Percentiles rank a stretch among this genome's conserved stretches.
Conservation (phyloP, 805 yeast genomes). For the Suhomyces canberraensis region DNA sequence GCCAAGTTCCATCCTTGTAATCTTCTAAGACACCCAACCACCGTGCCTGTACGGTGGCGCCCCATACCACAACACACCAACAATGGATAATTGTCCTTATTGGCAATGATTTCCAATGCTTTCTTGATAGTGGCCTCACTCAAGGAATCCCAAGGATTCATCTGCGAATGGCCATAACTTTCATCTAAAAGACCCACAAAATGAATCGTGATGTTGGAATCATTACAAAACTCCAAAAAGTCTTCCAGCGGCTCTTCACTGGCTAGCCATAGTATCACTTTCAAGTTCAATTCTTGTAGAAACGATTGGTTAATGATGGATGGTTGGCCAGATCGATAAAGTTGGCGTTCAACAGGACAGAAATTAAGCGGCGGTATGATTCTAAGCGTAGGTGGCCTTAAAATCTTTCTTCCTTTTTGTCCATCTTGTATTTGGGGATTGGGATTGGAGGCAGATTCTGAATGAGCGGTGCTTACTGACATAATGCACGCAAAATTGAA, state of each 20-base stretch:
- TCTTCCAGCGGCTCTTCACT: slow-evolving; percentile 93
- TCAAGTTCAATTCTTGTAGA: slow-evolving; percentile 65
- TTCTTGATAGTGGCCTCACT: slow-evolving; percentile 77
- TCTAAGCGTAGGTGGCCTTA: slow-evolving; percentile 56
- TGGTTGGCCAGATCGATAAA: slow-evolving; percentile 93
- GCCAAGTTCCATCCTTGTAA: slow-evolving; percentile 98
- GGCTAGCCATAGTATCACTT: slow-evolving; percentile 89
- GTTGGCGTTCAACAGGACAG: slow-evolving; percentile 85
- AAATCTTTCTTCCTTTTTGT: slow-evolving; percentile 14
- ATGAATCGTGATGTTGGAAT: slow-evolving; percentile 67
- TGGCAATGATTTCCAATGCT: slow-evolving; percentile 73
- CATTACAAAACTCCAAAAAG: slow-evolving; percentile 75
- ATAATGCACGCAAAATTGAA: no score
- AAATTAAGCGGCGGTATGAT: slow-evolving; percentile 94
- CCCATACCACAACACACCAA: slow-evolving; percentile 98
- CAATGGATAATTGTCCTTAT: slow-evolving; percentile 75
- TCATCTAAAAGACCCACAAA: slow-evolving; percentile 82
- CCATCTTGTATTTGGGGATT: no score
- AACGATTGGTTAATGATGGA: slow-evolving; percentile 90
- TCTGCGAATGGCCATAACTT: slow-evolving; percentile 13
- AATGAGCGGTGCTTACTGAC: no score
- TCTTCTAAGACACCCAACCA: slow-evolving; percentile 87
- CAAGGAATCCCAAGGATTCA: slow-evolving; percentile 94
- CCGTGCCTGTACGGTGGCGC: slow-evolving; percentile 94
- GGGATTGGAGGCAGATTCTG: no score